Conservation (phyloP, 2,329 filamentous ascomycete species). For the Colletotrichum navitas region DNA sequence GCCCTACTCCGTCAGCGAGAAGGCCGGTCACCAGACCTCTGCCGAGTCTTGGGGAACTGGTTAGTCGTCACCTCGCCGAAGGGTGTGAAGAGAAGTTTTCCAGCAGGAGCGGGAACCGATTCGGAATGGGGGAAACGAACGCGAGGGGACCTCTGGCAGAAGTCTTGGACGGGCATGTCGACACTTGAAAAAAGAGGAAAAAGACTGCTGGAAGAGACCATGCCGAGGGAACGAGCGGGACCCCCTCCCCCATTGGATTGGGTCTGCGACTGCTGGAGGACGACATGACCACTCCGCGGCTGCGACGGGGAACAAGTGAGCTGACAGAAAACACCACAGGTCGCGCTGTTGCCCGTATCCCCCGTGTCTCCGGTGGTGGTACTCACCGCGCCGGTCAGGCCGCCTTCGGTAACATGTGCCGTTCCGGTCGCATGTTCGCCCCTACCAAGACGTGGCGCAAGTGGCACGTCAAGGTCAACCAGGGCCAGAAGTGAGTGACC, state of each 20-base stretch:
- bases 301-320: background rate
- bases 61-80: slow-evolving; percentile 64
- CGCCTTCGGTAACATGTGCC: slow-evolving; percentile 99
- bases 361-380: slow-evolving; percentile 99
- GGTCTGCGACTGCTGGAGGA: slow-evolving; percentile 14
- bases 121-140: slow-evolving; percentile 4
- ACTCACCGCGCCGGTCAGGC: slow-evolving; percentile 99
- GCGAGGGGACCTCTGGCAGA: slow-evolving; percentile 34
- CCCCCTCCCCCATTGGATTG: background rate
- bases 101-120: slow-evolving; percentile 7
- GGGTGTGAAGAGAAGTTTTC: slow-evolving; percentile 1
- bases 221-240: slow-evolving; percentile 20
- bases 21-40: slow-evolving; percentile 99
- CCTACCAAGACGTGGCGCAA: slow-evolving; percentile 99
- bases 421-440: slow-evolving; percentile 99
- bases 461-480: slow-evolving; percentile 99
- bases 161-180: slow-evolving; percentile 10
- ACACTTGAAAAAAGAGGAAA: background rate
- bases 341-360: slow-evolving; percentile 99
- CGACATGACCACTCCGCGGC: slow-evolving; percentile 1
- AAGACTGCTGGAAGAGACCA: slow-evolving; percentile 5
- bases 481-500: slow-evolving; percentile 91
- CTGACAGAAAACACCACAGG: slow-evolving; percentile 64
- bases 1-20: slow-evolving; percentile 99
- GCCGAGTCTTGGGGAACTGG: slow-evolving; percentile 99